phyloP scores from a whole-genome alignment of 2,329 filamentous ascomycete genomes.

The Penicillium sp. region DNA sequence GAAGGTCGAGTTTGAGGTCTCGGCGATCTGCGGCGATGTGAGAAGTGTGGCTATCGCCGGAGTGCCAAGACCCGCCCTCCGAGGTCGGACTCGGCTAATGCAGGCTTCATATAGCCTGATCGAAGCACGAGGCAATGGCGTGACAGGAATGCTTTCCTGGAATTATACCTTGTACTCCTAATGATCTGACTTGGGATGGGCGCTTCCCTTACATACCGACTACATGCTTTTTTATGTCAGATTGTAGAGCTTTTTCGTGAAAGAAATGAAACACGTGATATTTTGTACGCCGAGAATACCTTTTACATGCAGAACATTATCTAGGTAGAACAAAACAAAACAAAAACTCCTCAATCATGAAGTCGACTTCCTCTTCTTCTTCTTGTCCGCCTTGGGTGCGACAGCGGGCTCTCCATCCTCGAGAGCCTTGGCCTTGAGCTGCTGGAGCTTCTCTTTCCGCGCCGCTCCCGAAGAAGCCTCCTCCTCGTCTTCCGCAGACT shows the following conservation, averaged over 20 bases:
- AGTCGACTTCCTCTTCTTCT: conserved; percentile 43
- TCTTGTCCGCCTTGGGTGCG: conserved; percentile 21
- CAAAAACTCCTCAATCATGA: conserved; percentile 27
- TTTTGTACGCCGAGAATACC: conserved; percentile 35
- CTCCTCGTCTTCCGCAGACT: conserved; percentile 39
- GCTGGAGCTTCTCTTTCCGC: conserved; percentile 51
- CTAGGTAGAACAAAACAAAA: conserved; percentile 16
- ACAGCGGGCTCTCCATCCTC: conserved; percentile 38
- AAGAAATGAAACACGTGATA: conserved; percentile 32
- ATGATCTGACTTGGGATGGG: background rate
- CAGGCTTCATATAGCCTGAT: conserved; percentile 19
- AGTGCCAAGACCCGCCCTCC: conserved; percentile 34
- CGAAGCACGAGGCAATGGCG: conserved; percentile 1
- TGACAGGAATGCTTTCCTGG: background rate
- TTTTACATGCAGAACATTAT: conserved; percentile 34
- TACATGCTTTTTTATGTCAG: background rate
- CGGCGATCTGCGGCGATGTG: conserved; percentile 28
- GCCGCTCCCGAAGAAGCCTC: conserved; percentile 34
- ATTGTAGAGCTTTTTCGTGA: background rate
- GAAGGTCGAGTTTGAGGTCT: conserved; percentile 21
- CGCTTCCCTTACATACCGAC: background rate
- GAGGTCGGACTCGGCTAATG: conserved; percentile 39
- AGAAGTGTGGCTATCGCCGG: conserved; percentile 36
- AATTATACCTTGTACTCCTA: background rate
- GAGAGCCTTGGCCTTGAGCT: conserved; percentile 50